Conservation (phyloP, 139 green algal genomes). For the Picochlorum sp. region DNA sequence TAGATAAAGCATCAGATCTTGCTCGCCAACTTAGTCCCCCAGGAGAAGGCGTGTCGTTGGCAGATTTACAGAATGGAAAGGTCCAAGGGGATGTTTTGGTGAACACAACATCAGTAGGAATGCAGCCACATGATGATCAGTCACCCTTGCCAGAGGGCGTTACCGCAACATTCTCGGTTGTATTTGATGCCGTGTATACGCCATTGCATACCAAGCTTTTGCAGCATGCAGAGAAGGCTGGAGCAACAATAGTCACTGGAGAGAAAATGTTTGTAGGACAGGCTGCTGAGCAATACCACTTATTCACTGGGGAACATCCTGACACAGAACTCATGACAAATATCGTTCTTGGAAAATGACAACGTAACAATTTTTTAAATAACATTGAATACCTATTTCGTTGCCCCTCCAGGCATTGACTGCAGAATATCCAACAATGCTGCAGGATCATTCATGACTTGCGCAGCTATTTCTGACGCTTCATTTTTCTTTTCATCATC, state of each 20-base stretch:
- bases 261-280: constrained; percentile 98
- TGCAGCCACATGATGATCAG: constrained; percentile 60
- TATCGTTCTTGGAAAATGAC: constrained; percentile 32
- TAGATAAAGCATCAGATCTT: constrained; percentile 54
- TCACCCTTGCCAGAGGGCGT: constrained; percentile 53
- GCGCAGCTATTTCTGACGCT: constrained; percentile 15
- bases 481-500: constrained; percentile 6
- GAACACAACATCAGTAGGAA: constrained; percentile 92
- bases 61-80: constrained; percentile 19
- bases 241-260: constrained; percentile 50
- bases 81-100: constrained; percentile 74
- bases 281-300: constrained; percentile 84
- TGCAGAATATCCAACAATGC: constrained; percentile 21
- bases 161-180: constrained; percentile 53
- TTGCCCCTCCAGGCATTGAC: not conserved
- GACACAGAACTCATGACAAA: constrained; percentile 53
- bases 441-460: constrained; percentile 14
- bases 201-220: constrained; percentile 81
- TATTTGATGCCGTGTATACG: constrained; percentile 98
- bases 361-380: not conserved
- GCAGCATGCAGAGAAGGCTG: constrained; percentile 38
- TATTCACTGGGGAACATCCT: constrained; percentile 52
- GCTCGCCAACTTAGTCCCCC: constrained; percentile 33
- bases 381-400: not conserved
- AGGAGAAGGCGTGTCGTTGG: constrained; percentile 14